Base-by-base conservation (phyloP, 176 grass and related monocot species). In the Aegilops sharonensis region DNA sequence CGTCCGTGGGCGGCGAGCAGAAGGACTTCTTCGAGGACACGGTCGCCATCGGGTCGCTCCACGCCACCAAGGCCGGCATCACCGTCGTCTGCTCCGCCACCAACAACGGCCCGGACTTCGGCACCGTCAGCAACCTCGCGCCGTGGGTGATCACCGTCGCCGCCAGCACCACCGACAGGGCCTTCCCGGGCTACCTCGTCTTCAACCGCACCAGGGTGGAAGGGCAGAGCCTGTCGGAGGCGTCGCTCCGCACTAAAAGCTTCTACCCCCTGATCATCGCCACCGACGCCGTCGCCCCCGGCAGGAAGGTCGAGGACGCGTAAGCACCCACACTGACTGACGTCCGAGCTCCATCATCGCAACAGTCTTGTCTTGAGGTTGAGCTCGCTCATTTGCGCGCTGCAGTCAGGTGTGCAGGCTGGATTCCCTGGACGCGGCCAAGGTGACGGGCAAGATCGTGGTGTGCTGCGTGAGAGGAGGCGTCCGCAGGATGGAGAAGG, bases 91-190 rank as follows among this genome's bases (percentile, higher is more conserved):
- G 94, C 81, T 97, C 92, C 9, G 92, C 94, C 1, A 72, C 90
- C 71, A 97, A 97, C 84, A 21, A 24, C 0, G 94, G 92, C 4
- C 92, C 92, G 4, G 50, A 70, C 6, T 88, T 81, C 5, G 77
- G 77, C 20, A 87, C 88, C 0, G 94, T 97, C 11, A 47, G 42
- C 57, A 94, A 94, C 40, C 36, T 83, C 31, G 87, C 90, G 35
- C 94, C 94, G 0, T 97, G 92, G 94, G 87, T 97, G 27, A 37
- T 97, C 23, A 97, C 94, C 11, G 92, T 97, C 23, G 90, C 72
- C 0, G 92, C 90, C 0, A 92, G 90, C 88, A 90, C 80, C 57
- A 77, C 72, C 48, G 94, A 94, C 68, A 86, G 88, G 77, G 88
- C 86, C 25, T 94, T 97, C 78, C 62, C 90, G 5, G 78, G 92